A percentile compares a stretch with the other conserved stretches of the same genome.
Evolutionary conservation across 2,329 filamentous ascomycete genomes (phyloP).

Genomic region (Ophiostoma sp.): DNA sequence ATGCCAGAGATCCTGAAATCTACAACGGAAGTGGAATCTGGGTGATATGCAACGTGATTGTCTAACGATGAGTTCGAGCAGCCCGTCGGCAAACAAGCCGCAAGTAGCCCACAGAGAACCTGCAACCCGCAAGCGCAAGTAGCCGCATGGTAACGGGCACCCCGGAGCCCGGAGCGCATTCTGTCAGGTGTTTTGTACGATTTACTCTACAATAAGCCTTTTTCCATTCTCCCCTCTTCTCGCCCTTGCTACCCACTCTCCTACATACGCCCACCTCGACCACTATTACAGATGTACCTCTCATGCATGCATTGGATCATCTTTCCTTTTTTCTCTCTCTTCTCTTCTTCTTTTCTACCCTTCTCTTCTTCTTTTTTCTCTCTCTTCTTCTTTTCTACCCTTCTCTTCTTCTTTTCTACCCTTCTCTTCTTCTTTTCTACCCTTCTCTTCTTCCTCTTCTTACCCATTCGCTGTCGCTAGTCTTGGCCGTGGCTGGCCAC

Average conservation of each 20-base stretch:
- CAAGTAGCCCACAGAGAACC: background rate
- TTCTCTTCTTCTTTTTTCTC: too few species aligned
- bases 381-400: too few species aligned
- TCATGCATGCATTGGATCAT: background rate
- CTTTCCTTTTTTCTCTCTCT: background rate
- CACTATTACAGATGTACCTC: background rate
- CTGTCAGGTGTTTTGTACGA: background rate
- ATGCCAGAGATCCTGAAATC: background rate
- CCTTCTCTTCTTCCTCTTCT: background rate
- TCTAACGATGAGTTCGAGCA: background rate
- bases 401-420: background rate
- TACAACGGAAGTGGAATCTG: background rate
- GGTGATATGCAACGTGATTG: background rate
- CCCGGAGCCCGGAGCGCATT: background rate
- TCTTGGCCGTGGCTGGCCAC: background rate
- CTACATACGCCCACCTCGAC: background rate
- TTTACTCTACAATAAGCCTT: background rate
- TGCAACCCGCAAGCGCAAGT: background rate
- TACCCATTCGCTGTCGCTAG: background rate
- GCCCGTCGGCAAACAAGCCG: background rate
- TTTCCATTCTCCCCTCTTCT: constrained; percentile 6
- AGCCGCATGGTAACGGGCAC: background rate
- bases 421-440: background rate
- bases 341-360: background rate
- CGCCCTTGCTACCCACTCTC: background rate